phyloP scores from a whole-genome alignment of 129 eudicot genomes.

The carrot (Daucus carota) region DH1_v3.0 NC_030381.2:46083001-46083500 shows the following conservation, averaged over 20 bases:
- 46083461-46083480: neutral
- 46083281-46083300: slow-evolving; percentile 12
- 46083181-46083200: no score
- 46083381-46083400: slow-evolving; percentile 88
- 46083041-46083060: slow-evolving; percentile 2
- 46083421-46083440: slow-evolving; percentile 32
- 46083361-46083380: slow-evolving; percentile 80
- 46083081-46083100: neutral
- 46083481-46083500: neutral
- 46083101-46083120: no score
- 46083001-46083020: no score
- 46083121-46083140: no score
- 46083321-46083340: slow-evolving; percentile 86
- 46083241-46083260: neutral
- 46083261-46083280: neutral
- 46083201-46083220: no score
- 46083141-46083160: no score
- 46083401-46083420: slow-evolving; percentile 29
- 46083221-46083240: neutral
- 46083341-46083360: slow-evolving; percentile 86
- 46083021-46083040: no score
- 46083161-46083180: no score
- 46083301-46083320: slow-evolving; percentile 82
- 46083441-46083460: neutral
- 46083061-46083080: neutral